Base-by-base conservation (phyloP, 2,329 filamentous ascomycete species). In the Pseudogymnoascus verrucosus region DNA sequence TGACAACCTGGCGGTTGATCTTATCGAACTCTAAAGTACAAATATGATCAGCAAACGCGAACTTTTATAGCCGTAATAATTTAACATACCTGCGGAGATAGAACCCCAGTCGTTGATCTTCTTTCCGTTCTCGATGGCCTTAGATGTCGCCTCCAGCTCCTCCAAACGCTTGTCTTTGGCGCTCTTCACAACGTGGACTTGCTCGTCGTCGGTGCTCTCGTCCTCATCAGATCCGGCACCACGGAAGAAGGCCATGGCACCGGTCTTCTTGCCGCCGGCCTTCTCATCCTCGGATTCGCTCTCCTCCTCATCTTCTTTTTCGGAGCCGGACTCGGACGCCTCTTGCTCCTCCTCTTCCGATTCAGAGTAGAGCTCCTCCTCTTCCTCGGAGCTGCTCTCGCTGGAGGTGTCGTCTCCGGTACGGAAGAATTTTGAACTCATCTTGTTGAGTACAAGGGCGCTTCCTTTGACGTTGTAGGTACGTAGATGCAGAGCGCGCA, bases 81-180 rank as follows among this genome's bases (percentile, higher is more conserved):
- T 12, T 6, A 40, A 66, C 88, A 72, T 84, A 96, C 93, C 92
- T 74, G 86, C 84, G 67, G 91, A 90, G 70, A 98, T 96, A 67
- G 93, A 88, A 69, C 89, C 90, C 95, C 95, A 99, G 79, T 99
- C 95, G 74, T 90, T 92, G 74, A 98, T 99, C 83, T 96, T 98
- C 78, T 95, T 84, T 67, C 91, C 93, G 79, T 99, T 99, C 76
- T 98, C 93, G 73, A 99, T 98, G 74, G 89, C 80, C 76, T 89
- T 89, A 73, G 98, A 90, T 47, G 88, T 96, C 65, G 86, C 84
- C 77, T 99, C 93, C 66, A 99, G 83, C 78, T 98, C 96, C 74
- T 97, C 93, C 69, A 91, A 83, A 67, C 95, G 87, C 85, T 99
- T 99, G 82, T 98, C 92, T 80, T 98, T 98, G 73, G 93, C 93